Percentiles rank a stretch among this genome's conserved stretches.
phyloP scores from a whole-genome alignment of 2,329 filamentous ascomycete genomes.

The Hypoxylon sp. region DNA sequence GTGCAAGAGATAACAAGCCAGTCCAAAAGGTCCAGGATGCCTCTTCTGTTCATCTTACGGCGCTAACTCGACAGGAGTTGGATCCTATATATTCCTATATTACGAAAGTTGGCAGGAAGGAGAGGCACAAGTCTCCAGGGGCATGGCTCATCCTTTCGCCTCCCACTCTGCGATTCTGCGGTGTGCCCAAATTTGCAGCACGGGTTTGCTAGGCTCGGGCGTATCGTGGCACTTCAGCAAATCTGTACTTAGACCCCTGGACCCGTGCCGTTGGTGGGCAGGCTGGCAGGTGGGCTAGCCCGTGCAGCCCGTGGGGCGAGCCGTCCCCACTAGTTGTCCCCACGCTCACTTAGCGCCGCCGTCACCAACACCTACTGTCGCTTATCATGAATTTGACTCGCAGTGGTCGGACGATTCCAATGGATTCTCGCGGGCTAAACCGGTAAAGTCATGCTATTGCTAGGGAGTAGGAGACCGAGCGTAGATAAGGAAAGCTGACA shows the following conservation, averaged over 20 bases:
- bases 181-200: too few relatives aligned
- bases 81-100: conserved; percentile 1
- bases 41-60: background rate
- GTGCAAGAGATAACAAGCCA: background rate
- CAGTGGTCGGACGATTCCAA: conserved; percentile 15
- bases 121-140: background rate
- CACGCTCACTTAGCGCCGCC: conserved; percentile 33
- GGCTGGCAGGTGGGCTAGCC: conserved; percentile 12
- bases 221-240: conserved; percentile 14
- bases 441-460: conserved; percentile 12
- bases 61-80: background rate
- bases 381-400: conserved; percentile 26
- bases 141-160: background rate
- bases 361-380: conserved; percentile 31
- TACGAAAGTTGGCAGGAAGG: background rate
- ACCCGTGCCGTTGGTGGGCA: conserved; percentile 18
- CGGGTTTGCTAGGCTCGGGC: conserved; percentile 4
- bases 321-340: conserved; percentile 15
- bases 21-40: conserved; percentile 3
- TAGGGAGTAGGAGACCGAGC: conserved; percentile 13
- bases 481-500: conserved; percentile 11
- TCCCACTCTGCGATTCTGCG: too few relatives aligned
- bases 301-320: conserved; percentile 9
- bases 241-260: conserved; percentile 20
- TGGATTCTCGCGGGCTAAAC: background rate